Evolutionary conservation across 192 early-diverging fungal genomes (phyloP), one percentile per base, ranked within the genome.

Genomic region (Chytriomyces sp.): DNA sequence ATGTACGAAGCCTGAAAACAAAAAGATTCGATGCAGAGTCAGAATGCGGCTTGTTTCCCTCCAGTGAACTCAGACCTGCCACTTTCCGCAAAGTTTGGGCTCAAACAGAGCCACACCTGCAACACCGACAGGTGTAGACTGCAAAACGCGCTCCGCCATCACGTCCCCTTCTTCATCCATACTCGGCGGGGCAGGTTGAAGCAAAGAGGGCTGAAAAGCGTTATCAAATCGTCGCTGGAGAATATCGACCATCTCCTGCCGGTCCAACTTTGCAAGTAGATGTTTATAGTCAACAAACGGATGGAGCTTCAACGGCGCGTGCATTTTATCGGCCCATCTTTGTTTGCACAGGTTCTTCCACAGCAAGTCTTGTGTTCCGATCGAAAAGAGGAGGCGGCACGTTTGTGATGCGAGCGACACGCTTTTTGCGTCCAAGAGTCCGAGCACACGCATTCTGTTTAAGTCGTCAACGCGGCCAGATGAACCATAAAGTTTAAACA

Each of bases 321-420:
- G 75, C 48, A 67, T 76, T 48, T 76, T 76, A 23, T 20, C 23
- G 16, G 43, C 64, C 75, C 75, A 76, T 46, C 75, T 64, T n/a
- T 69, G 10, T 13, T 75, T 75, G 48, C 75, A 57, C 1, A 57
- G 53, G 13, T 57, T 20, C 53, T 57, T 57, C 53, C 53, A 57
- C 53, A 57, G 53, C 20, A 57, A 57, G 53, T 57, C 53, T 20
- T 20, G 53, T 20, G 53, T 20, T 57, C 3, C 20, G 53, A 13
- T 57, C 53, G 53, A 57, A 57, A 20, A 57, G 20, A 20, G 53
- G 53, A 13, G 53, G 53, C 20, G 13, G 53, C 53, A 57, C 0
- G 53, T 57, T 57, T 13, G 20, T n/a, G 53, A 57, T 2, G 5
- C 53, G 16, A 20, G 13, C 16, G 53, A 13, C 13, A 57, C 16